Conservation (phyloP, 805 yeast genomes). For the Barnettozyma sucrosica region DNA sequence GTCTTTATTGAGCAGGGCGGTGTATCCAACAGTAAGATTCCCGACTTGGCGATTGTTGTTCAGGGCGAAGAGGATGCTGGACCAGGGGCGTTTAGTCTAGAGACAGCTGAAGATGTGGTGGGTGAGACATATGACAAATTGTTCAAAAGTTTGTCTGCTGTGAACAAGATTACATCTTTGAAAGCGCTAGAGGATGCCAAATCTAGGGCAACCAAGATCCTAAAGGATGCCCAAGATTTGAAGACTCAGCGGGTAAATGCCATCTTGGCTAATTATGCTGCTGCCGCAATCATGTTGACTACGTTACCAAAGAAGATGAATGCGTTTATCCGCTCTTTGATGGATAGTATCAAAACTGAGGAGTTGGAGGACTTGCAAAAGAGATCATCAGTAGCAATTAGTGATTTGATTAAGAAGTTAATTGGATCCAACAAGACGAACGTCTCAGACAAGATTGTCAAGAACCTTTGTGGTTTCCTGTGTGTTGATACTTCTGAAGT, state of each 20-base stretch:
- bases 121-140: constrained; percentile 62
- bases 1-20: constrained; percentile 75
- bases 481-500: constrained; percentile 96
- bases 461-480: constrained; percentile 84
- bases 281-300: constrained; percentile 58
- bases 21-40: constrained; percentile 62
- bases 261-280: constrained; percentile 69
- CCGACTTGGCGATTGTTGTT: constrained; percentile 81
- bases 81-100: constrained; percentile 82
- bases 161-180: constrained; percentile 62
- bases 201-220: constrained; percentile 57
- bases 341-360: constrained; percentile 88
- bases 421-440: constrained; percentile 51
- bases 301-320: constrained; percentile 84
- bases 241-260: constrained; percentile 46
- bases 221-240: constrained; percentile 59
- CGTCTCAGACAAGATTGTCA: constrained; percentile 83
- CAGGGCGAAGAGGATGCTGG: constrained; percentile 95
- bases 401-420: constrained; percentile 57
- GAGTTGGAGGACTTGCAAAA: constrained; percentile 58
- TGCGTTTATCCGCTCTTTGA: constrained; percentile 79
- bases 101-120: constrained; percentile 65
- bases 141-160: constrained; percentile 55
- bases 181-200: constrained; percentile 76
- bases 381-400: constrained; percentile 64